Conservation (phyloP, 2,329 filamentous ascomycete species). For the Canariomyces notabilis region DNA sequence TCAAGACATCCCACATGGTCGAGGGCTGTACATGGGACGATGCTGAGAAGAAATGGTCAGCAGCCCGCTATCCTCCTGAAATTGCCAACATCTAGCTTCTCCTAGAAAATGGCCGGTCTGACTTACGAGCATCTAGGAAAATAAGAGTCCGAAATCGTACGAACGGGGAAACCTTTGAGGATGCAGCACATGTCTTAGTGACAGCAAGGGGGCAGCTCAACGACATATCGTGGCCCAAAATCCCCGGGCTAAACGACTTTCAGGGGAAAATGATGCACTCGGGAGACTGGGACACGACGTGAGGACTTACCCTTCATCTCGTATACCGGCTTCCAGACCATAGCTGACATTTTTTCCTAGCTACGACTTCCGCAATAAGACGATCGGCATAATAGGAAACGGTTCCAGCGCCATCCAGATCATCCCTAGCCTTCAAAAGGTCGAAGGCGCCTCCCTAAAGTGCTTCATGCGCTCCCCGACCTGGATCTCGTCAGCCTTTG, state of each 20-base stretch:
- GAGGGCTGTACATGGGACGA: conserved; percentile 38
- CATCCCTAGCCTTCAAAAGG: conserved; percentile 42
- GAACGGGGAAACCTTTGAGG: conserved; percentile 35
- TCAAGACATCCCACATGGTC: conserved; percentile 41
- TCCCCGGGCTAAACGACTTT: conserved; percentile 38
- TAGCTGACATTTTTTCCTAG: conserved; percentile 22
- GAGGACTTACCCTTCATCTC: conserved; percentile 11
- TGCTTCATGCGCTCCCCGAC: conserved; percentile 46
- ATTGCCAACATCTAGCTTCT: neutral
- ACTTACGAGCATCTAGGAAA: conserved; percentile 24
- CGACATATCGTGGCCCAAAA: conserved; percentile 40
- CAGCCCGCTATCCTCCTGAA: neutral
- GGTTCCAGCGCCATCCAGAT: conserved; percentile 51
- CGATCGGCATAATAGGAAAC: conserved; percentile 47
- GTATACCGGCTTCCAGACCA: neutral
- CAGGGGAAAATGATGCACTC: conserved; percentile 43
- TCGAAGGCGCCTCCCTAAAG: conserved; percentile 36
- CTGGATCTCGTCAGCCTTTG: conserved; percentile 46
- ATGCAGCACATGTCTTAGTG: conserved; percentile 38
- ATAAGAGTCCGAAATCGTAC: conserved; percentile 32
- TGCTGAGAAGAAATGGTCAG: conserved; percentile 35
- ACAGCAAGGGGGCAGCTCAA: conserved; percentile 40
- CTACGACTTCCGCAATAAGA: conserved; percentile 44
- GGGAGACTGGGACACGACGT: conserved; percentile 40
- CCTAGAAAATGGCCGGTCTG: neutral